Base-by-base conservation (phyloP, 2,329 filamentous ascomycete genomes). In the Cadophora malorum region DNA sequence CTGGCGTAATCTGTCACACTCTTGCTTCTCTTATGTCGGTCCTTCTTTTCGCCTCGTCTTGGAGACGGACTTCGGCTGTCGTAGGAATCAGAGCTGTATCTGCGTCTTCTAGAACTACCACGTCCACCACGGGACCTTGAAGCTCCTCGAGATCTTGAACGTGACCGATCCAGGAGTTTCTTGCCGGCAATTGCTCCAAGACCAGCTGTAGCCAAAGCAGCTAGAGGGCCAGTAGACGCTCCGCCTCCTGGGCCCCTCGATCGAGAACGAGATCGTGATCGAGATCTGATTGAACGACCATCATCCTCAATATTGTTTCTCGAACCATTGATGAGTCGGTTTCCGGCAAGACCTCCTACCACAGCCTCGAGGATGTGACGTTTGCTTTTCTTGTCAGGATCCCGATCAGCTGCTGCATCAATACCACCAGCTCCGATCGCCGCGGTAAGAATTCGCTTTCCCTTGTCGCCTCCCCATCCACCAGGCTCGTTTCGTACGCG, bases 401-500 rank as follows among this genome's bases (percentile, higher is more conserved):
- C 86, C 63, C 83, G 83, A 72, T 90, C 88, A 66, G 90, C 83
- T 28, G 90, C 90, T 9, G 90, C 89, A 79, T 97, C 93, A 69
- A 97, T 91, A 67, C 93, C 92, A 73, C 92, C 95, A 68, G 95
- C 94, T 80, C 93, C 91, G 31, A 88, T 86, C 31, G 95, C 95
- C 59, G 94, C 94, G 25, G 95, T 97, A 60, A 97, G 86, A 69
- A 98, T 88, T 63, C 95, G 93, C 83, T 94, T 96, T 72, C 94
- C 93, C 81, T 97, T 97, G 71, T 92, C 91, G 47, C 94, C 95
- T 71, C 90, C 91, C 94, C 94, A 97, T 53, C 90, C 88, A 65
- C 95, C 95, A 2, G 93, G 91, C 70, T 96, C 91, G 76, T 95
- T 97, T 78, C 94, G 90, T 66, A 94, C 90, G 70, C 93, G 91